Conservation (phyloP, 345 rosid species). For the Abelmoschus esculentus region DNA sequence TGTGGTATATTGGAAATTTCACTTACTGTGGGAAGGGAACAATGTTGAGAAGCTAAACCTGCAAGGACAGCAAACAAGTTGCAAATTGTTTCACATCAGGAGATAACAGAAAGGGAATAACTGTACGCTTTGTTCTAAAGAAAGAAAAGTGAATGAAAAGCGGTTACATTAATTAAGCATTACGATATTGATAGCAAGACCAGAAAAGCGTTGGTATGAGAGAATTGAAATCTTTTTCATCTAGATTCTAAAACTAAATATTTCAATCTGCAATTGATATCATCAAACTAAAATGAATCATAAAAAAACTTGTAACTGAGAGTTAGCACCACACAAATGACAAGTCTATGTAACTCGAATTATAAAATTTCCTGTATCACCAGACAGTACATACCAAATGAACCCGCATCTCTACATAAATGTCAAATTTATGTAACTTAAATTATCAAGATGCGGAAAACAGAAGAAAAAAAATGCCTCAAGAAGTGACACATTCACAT, state of each 20-base stretch:
- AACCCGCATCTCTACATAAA: background rate
- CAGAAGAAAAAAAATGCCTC: background rate
- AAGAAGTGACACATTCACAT: background rate
- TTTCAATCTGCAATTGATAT: background rate
- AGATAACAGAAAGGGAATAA: background rate
- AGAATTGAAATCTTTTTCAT: too few species aligned
- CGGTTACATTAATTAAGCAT: background rate
- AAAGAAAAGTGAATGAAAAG: background rate
- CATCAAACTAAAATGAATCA: background rate
- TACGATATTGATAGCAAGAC: too few species aligned
- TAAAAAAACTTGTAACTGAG: background rate
- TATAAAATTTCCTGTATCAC: background rate
- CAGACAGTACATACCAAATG: background rate
- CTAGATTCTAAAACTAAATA: background rate
- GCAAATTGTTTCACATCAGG: constrained; percentile 19
- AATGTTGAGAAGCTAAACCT: constrained; percentile 97
- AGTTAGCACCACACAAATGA: background rate
- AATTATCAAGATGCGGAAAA: background rate
- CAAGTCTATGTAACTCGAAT: background rate
- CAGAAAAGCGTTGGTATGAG: too few species aligned
- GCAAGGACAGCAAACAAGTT: constrained; percentile 35
- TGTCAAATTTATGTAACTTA: background rate
- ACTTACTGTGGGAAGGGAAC: constrained; percentile 89
- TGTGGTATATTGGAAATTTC: background rate
- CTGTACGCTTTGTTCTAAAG: background rate